These are phyloP conservation scores for Botrytis tulipae DNA, from an alignment of 2,329 filamentous ascomycete genomes.

Conservation along the genomic window DNA sequence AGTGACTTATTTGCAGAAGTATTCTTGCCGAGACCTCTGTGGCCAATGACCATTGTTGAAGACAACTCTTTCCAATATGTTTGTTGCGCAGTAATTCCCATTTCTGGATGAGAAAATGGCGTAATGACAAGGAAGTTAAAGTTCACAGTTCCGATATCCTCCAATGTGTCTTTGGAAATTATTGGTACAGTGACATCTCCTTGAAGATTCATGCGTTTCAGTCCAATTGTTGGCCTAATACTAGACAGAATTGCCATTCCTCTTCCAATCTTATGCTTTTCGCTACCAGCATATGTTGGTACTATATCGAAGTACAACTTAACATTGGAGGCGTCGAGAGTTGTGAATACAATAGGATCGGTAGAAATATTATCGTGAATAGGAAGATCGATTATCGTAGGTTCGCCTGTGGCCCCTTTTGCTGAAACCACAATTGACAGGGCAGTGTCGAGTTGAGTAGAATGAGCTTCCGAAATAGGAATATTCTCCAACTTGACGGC, in stretches of 20 bases:
- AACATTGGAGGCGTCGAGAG: slow-evolving; percentile 73
- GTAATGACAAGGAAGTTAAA: slow-evolving; percentile 97
- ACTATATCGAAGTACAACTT: slow-evolving; percentile 93
- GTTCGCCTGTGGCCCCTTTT: slow-evolving; percentile 78
- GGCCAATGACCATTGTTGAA: slow-evolving; percentile 77
- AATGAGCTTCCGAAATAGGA: slow-evolving; percentile 81
- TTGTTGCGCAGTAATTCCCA: slow-evolving; percentile 84
- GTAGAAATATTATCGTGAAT: slow-evolving; percentile 93
- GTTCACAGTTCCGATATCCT: slow-evolving; percentile 91
- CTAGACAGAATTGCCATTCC: slow-evolving; percentile 85
- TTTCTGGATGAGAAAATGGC: slow-evolving; percentile 89
- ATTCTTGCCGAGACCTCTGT: slow-evolving; percentile 86
- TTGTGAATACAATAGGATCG: slow-evolving; percentile 87
- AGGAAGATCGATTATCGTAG: slow-evolving; percentile 85
- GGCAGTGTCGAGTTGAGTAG: slow-evolving; percentile 90
- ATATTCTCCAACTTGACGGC: slow-evolving; percentile 87
- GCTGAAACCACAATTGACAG: slow-evolving; percentile 89
- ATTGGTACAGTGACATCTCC: slow-evolving; percentile 92
- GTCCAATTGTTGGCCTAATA: slow-evolving; percentile 77
- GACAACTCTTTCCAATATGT: slow-evolving; percentile 96
- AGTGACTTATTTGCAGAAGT: slow-evolving; percentile 77
- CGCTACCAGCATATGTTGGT: slow-evolving; percentile 87
- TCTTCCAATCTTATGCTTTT: slow-evolving; percentile 85
- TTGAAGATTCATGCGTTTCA: slow-evolving; percentile 86
- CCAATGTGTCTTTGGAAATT: slow-evolving; percentile 67